Evolutionary conservation across 225 moss, liverwort and hornwort genomes (phyloP).

Genomic region (Lunularia cruciata): DNA sequence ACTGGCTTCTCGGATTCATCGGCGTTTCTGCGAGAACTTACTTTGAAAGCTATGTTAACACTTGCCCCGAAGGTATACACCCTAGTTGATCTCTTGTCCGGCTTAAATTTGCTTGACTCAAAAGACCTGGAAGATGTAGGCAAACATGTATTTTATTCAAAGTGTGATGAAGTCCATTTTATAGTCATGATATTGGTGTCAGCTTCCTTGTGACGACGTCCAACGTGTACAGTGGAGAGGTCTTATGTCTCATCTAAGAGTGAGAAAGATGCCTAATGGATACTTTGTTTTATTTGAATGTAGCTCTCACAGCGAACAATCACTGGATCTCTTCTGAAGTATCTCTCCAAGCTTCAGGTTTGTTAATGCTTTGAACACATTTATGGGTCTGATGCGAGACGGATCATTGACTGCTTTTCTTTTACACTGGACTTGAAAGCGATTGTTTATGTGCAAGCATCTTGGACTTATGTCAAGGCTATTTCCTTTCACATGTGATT

Average conservation of each 20-base stretch:
- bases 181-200: not conserved
- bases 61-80: slow-evolving; percentile 78
- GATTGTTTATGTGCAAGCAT: too few species aligned
- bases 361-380: not conserved
- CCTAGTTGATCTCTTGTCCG: not conserved
- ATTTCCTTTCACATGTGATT: too few species aligned
- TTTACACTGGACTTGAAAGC: too few species aligned
- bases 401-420: not conserved
- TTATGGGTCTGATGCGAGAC: not conserved
- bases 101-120: too few species aligned
- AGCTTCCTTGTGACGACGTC: too few species aligned
- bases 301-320: slow-evolving; percentile 94
- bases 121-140: too few species aligned
- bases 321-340: slow-evolving; percentile 85
- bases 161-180: not conserved
- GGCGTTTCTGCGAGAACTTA: slow-evolving; percentile 90
- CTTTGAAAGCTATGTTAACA: slow-evolving; percentile 88
- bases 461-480: too few species aligned
- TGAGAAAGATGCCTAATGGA: too few species aligned
- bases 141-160: not conserved
- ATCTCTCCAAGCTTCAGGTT: slow-evolving; percentile 94
- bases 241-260: too few species aligned
- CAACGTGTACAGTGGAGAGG: too few species aligned
- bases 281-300: not conserved
- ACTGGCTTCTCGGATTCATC: slow-evolving; percentile 89